Base-by-base conservation (phyloP, 257 asterid genomes). In the Penstemon newberryi region DNA sequence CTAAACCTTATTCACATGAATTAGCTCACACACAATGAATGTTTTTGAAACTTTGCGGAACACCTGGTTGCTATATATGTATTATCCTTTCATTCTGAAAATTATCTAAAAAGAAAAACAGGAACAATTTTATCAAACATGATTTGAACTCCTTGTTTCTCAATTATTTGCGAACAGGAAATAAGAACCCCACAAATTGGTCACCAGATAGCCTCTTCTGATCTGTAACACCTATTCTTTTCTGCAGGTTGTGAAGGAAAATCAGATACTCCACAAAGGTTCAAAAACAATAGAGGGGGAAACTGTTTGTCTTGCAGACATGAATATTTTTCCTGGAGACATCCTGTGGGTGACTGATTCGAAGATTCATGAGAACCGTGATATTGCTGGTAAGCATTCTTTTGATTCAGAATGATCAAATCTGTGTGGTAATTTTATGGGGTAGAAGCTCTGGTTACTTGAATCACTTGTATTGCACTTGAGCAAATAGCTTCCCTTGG, bases 251-350 rank as follows among this genome's bases (percentile, higher is more conserved):
- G 95, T 93, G 54, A 90, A 83, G 84, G 99, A 93, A 83, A 93
- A 93, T 77, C 99, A 90, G 84, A 77, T 87, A 74, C 95, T 93
- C 79, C 99, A 93, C 80, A 93, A 91, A 79, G 99, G 99, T 71
- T 62, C 88, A 72, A 78, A 69, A 49, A 66, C 79, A 65, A 85
- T 93, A 57, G 92, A 87, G 41, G 89, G 78, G 69, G 99, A 93
- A 76, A 83, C 90, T 73, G 86, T 83, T 69, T 84, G 84, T 73
- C 96, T 90, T 56, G 95, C 96, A 53, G 99, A 93, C 75, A 64
- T 78, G 63, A 89, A 84, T 82, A 84, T 93, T 60, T 93, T 93
- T 71, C 95, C 99, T 73, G 97, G 99, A 70, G 99, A 93, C 72
- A 64, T 85, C 60, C 77, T 93, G 64, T 93, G 99, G 99, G 99